Conservation (phyloP, 2,329 filamentous ascomycete genomes). For the Lecanosticta acicola region DNA sequence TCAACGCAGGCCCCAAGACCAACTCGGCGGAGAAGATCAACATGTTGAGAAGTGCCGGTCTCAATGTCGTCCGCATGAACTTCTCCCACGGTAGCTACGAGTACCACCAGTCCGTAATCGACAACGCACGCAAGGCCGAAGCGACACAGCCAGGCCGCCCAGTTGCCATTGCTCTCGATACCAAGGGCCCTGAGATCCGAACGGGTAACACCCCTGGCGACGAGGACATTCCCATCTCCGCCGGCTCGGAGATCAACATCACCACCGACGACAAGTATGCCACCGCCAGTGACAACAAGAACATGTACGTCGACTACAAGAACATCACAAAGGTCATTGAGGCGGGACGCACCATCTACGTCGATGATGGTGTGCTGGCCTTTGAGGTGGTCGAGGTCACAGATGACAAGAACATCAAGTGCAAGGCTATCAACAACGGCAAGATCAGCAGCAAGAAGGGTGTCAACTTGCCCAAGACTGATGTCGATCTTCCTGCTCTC, state of each 20-base stretch:
- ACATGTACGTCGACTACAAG: constrained; percentile 99
- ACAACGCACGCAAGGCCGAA: constrained; percentile 87
- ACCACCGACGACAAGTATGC: constrained; percentile 94
- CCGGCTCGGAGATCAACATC: constrained; percentile 83
- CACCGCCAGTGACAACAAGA: constrained; percentile 75
- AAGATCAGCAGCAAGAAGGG: constrained; percentile 99
- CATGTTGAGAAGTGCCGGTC: constrained; percentile 74
- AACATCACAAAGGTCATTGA: constrained; percentile 99
- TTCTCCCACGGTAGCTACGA: constrained; percentile 91
- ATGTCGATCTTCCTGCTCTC: constrained; percentile 93
- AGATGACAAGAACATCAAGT: constrained; percentile 83
- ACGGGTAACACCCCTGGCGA: constrained; percentile 69
- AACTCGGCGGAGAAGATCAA: constrained; percentile 98
- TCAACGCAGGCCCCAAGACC: constrained; percentile 71
- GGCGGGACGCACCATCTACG: constrained; percentile 88
- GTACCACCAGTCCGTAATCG: constrained; percentile 97
- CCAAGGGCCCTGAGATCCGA: constrained; percentile 81
- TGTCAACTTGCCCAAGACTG: constrained; percentile 97
- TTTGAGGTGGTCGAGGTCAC: constrained; percentile 87
- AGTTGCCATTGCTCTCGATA: constrained; percentile 87
- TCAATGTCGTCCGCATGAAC: constrained; percentile 99
- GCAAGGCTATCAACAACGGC: constrained; percentile 89
- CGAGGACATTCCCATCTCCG: constrained; percentile 72
- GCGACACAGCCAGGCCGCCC: constrained; percentile 71
- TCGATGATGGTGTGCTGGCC: constrained; percentile 95